A percentile compares a stretch with the other conserved stretches of the same genome.
Conservation (phyloP, 2,329 filamentous ascomycete species). For the Fusarium compactum region DNA sequence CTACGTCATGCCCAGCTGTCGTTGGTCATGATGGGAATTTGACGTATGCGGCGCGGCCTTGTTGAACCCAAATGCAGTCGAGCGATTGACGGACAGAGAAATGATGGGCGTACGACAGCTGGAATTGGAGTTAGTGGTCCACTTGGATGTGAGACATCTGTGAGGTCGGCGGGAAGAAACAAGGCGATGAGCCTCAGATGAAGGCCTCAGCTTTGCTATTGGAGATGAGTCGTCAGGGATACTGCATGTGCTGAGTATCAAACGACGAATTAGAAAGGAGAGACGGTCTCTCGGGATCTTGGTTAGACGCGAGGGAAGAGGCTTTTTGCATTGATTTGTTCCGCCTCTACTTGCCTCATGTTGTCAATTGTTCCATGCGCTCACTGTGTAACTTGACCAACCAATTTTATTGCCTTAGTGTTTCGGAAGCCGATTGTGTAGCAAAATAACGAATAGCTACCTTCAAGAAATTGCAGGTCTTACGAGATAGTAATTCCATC, state of each 20-base stretch:
- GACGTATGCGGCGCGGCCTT: slow-evolving; percentile 15
- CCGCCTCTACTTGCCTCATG: too few relatives aligned
- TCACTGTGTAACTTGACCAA: background rate
- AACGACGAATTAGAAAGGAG: background rate
- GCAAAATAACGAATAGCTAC: background rate
- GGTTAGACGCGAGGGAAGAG: too few relatives aligned
- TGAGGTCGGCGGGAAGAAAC: background rate
- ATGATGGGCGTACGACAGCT: background rate
- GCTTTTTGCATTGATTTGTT: too few relatives aligned
- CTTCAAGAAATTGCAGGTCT: background rate
- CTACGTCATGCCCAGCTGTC: slow-evolving; percentile 4
- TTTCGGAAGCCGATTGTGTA: background rate
- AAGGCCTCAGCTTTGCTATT: background rate
- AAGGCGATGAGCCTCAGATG: background rate
- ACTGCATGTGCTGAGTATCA: background rate
- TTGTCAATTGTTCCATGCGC: too few relatives aligned
- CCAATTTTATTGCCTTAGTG: background rate
- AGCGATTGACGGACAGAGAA: slow-evolving; percentile 1
- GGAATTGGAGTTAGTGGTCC: background rate
- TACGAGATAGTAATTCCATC: background rate
- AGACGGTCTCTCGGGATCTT: background rate
- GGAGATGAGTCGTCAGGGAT: background rate
- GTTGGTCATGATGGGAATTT: background rate
- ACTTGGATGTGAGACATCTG: background rate
- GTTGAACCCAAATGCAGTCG: background rate